A percentile compares a stretch with the other conserved stretches of the same genome.
phyloP scores from a whole-genome alignment of 139 green algal species.

The Chlorella ohadii region DNA sequence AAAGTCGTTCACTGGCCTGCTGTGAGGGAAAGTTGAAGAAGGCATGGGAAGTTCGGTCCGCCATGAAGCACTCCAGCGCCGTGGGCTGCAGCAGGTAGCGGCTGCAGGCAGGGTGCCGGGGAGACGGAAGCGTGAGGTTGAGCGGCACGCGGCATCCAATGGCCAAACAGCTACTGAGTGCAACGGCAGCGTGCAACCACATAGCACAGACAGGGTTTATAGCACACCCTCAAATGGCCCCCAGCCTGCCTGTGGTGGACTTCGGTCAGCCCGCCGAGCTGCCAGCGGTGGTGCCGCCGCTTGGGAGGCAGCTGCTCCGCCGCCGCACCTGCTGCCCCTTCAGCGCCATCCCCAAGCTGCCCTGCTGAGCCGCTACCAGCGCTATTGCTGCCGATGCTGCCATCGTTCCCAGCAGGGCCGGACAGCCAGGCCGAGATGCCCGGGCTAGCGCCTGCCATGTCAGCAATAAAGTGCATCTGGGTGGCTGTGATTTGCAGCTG shows the following conservation, averaged over 20 bases:
- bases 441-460: not conserved
- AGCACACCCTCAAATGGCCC: not conserved
- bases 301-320: conserved; percentile 1
- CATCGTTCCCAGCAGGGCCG: not conserved
- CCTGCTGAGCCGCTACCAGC: too few species aligned
- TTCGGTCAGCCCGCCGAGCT: conserved; percentile 33
- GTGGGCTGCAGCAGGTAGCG: conserved; percentile 72
- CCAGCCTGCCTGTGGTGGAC: conserved; percentile 53
- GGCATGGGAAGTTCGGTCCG: conserved; percentile 54
- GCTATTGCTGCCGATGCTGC: not conserved
- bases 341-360: not conserved
- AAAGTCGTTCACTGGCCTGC: too few species aligned
- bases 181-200: too few species aligned
- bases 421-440: not conserved
- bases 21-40: conserved; percentile 59
- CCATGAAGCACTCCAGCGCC: conserved; percentile 74
- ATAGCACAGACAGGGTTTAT: too few species aligned
- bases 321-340: not conserved
- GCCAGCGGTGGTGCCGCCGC: conserved; percentile 47
- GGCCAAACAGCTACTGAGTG: too few species aligned
- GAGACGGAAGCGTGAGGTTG: not conserved
- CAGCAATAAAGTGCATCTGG: conserved; percentile 25
- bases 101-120: not conserved
- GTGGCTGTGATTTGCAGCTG: conserved; percentile 37
- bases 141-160: not conserved